phyloP scores from a whole-genome alignment of 768 basidiomycete genomes.

The Zangia roseola region DNA sequence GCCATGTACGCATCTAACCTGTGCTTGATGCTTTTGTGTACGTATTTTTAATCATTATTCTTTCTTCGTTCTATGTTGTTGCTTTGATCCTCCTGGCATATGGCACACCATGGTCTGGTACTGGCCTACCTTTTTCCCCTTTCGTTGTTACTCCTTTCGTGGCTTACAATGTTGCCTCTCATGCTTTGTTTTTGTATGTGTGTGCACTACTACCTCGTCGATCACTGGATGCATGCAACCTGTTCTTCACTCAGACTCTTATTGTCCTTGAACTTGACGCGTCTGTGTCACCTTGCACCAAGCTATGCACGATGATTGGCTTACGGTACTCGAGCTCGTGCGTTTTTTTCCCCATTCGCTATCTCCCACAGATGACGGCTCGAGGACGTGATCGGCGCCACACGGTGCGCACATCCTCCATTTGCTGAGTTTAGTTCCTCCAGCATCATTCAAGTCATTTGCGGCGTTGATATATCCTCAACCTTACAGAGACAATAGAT shows the following conservation, averaged over 20 bases:
- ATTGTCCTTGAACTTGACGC: background rate
- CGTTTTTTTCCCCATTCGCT: background rate
- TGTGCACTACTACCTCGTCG: slow-evolving; percentile 12
- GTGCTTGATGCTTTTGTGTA: slow-evolving; percentile 13
- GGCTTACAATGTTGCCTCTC: slow-evolving; percentile 3
- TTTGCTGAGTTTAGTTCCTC: background rate
- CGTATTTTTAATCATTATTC: slow-evolving; percentile 13
- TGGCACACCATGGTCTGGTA: slow-evolving; percentile 14
- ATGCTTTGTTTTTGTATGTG: background rate
- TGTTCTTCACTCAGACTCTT: background rate
- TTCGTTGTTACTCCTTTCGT: slow-evolving; percentile 16
- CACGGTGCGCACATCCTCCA: no score
- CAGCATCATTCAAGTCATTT: background rate
- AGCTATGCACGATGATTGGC: background rate
- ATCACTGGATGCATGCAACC: background rate
- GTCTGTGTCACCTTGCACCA: background rate
- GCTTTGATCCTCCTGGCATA: slow-evolving; percentile 6
- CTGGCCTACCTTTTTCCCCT: slow-evolving; percentile 9
- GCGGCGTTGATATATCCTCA: background rate
- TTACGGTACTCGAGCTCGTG: background rate
- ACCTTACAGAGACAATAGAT: background rate
- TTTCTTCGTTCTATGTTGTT: slow-evolving; percentile 1
- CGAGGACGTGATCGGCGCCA: no score
- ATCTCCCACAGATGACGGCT: no score
- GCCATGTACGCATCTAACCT: slow-evolving; percentile 8